These are phyloP conservation scores for Verticillium nubilum DNA, from an alignment of 2,329 filamentous ascomycete genomes.

Conservation along the genomic window DNA sequence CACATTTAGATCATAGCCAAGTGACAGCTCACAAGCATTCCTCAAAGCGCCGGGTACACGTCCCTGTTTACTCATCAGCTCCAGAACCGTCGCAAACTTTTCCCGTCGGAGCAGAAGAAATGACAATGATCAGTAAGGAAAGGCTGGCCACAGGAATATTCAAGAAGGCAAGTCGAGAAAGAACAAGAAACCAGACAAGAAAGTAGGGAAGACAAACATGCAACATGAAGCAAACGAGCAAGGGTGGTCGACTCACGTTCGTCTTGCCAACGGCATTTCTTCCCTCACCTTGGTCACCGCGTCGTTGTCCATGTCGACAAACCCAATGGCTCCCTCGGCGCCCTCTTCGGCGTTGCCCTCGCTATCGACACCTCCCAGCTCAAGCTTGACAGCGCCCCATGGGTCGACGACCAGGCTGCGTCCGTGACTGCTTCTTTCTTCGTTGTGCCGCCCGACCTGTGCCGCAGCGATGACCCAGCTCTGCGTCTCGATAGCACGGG, in stretches of 20 bases:
- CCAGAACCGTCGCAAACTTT: neutral
- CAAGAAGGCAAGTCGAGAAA: neutral
- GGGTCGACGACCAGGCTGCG: constrained; percentile 81
- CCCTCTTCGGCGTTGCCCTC: constrained; percentile 33
- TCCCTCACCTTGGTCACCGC: constrained; percentile 41
- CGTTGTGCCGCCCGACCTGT: constrained; percentile 69
- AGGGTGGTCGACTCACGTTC: constrained; percentile 37
- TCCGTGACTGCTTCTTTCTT: constrained; percentile 76
- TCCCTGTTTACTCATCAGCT: constrained; percentile 7
- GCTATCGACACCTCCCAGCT: constrained; percentile 49
- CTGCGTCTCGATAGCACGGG: constrained; percentile 84
- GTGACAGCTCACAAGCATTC: constrained; percentile 4
- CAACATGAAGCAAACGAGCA: neutral
- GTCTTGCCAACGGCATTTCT: constrained; percentile 46
- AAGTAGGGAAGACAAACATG: neutral
- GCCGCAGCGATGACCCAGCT: constrained; percentile 83
- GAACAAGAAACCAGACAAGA: neutral
- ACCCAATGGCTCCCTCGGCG: constrained; percentile 41
- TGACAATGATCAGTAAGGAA: neutral
- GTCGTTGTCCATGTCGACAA: constrained; percentile 48
- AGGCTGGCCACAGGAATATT: neutral
- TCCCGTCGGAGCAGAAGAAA: neutral
- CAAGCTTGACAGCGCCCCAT: constrained; percentile 71
- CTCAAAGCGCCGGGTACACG: constrained; percentile 11
- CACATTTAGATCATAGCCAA: neutral